Base-by-base conservation (phyloP, 176 grass and related monocot species). In the Paspalum vaginatum region DNA sequence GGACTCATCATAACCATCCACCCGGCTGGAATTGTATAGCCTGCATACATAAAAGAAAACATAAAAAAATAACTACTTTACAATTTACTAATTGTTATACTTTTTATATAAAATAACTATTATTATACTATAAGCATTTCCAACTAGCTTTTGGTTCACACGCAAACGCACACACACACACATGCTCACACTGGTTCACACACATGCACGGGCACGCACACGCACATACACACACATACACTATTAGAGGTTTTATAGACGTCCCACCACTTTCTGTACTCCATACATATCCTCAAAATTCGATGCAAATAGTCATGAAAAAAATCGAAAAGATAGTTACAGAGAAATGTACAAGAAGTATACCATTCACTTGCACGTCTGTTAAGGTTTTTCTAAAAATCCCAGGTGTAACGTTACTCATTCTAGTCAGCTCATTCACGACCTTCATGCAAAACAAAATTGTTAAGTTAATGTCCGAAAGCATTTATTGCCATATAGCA, bases 291-390 rank as follows among this genome's bases (percentile, higher is more conserved):
- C 42, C 46, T 48, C 46, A 48, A 48, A 11, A 9, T 9, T 20
- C 1, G 17, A 8, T 54, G 18, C 17, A 8, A 54, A 54, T 54
- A 54, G 17, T 20, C 52, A 48, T 48, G 46, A 13, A 12, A 12
- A 21, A 21, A 4, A 56, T 21, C 18, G 21, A 21, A 56, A 56
- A 9, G 0, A 48, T 32, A 48, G 46, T 12, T 48, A 7, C 46
- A 48, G 10, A 48, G 32, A 20, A 54, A 11, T 60, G 5, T 26
- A 60, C 21, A 60, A 60, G 57, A 39, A 45, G 5, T 49, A 59
- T 40, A 80, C 78, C 65, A 0, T 69, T 80, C 41, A 80, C 22
- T 80, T 80, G 78, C 53, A 55, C 78, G 4, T 80, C 78, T 11
- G 51, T 45, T 32, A 80, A 39, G 11, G 78, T 69, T 69, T 17